Conservation (phyloP, 108 stramenopile species). For the Skeletonema menzelii region DNA sequence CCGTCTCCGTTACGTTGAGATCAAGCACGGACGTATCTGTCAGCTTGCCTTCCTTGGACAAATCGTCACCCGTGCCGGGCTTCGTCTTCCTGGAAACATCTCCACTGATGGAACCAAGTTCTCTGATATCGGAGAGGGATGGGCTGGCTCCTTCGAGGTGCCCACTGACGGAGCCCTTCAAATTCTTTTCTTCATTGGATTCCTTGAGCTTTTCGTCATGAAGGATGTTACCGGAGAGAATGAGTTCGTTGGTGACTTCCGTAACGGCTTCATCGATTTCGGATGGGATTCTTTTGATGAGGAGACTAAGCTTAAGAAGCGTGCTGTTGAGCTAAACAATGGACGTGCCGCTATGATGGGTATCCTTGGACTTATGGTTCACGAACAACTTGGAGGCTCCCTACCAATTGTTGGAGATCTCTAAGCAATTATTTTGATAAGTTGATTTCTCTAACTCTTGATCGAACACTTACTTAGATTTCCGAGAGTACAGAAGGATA, state of each 20-base stretch:
- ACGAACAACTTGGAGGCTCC: slow-evolving; percentile 62
- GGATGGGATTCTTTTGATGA: slow-evolving; percentile 67
- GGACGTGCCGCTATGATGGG: slow-evolving; percentile 93
- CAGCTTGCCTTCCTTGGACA: slow-evolving; percentile 89
- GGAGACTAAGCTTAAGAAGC: slow-evolving; percentile 73
- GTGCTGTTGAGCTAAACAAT: slow-evolving; percentile 93
- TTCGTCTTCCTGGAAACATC: slow-evolving; percentile 58
- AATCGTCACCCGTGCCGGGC: slow-evolving; percentile 68
- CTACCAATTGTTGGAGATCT: slow-evolving; percentile 22
- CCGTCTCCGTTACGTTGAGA: slow-evolving; percentile 54
- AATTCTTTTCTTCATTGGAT: slow-evolving; percentile 26
- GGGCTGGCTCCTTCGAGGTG: slow-evolving; percentile 20
- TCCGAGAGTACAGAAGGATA: no score
- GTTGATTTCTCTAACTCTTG: no score
- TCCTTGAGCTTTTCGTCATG: slow-evolving; percentile 37
- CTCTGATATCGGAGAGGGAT: slow-evolving; percentile 28
- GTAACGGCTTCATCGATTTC: slow-evolving; percentile 66
- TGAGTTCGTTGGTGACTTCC: slow-evolving; percentile 73
- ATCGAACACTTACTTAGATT: no score
- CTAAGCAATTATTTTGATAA: slow-evolving; percentile 2
- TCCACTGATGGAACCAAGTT: slow-evolving; percentile 48
- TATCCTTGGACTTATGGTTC: slow-evolving; percentile 88
- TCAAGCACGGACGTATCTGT: slow-evolving; percentile 77
- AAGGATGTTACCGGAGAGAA: slow-evolving; percentile 23
- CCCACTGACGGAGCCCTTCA: slow-evolving; percentile 3